Conservation (phyloP, 2,329 filamentous ascomycete species). For the Sclerotinia sclerotiorum region DNA sequence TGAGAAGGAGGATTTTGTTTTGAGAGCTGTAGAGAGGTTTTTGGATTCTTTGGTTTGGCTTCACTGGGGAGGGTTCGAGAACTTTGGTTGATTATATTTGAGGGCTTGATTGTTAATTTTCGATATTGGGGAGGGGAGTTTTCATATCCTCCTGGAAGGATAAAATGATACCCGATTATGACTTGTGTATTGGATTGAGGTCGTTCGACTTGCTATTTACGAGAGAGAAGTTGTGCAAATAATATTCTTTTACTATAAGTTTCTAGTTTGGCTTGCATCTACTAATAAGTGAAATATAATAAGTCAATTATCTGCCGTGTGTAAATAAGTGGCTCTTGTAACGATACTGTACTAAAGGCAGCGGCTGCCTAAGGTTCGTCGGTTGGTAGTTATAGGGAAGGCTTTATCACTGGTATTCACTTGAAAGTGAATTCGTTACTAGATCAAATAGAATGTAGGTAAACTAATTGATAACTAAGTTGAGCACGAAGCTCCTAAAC, state of each 20-base stretch:
- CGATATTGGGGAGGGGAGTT: slow-evolving; percentile 15
- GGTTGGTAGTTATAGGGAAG: too few species aligned
- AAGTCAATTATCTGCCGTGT: background rate
- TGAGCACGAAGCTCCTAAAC: too few species aligned
- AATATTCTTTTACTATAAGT: background rate
- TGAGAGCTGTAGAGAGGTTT: background rate
- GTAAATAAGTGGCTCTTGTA: too few species aligned
- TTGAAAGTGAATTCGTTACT: too few species aligned
- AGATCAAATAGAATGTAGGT: too few species aligned
- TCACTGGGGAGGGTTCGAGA: background rate
- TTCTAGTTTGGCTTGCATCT: background rate
- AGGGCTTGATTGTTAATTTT: background rate
- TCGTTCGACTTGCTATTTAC: background rate
- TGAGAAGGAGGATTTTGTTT: background rate
- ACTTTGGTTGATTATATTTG: background rate
- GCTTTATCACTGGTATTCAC: too few species aligned
- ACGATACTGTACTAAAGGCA: too few species aligned
- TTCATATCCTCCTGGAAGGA: slow-evolving; percentile 11
- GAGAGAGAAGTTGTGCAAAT: background rate
- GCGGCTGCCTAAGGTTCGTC: too few species aligned
- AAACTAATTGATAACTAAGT: too few species aligned
- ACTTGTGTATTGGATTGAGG: background rate
- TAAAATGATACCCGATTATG: slow-evolving; percentile 33
- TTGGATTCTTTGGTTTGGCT: background rate
- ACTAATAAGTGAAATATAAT: background rate